Percentiles rank a stretch among this genome's conserved stretches.
Evolutionary conservation across 768 basidiomycete species (phyloP).

Genomic region (Sporobolomyces phaffii): DNA sequence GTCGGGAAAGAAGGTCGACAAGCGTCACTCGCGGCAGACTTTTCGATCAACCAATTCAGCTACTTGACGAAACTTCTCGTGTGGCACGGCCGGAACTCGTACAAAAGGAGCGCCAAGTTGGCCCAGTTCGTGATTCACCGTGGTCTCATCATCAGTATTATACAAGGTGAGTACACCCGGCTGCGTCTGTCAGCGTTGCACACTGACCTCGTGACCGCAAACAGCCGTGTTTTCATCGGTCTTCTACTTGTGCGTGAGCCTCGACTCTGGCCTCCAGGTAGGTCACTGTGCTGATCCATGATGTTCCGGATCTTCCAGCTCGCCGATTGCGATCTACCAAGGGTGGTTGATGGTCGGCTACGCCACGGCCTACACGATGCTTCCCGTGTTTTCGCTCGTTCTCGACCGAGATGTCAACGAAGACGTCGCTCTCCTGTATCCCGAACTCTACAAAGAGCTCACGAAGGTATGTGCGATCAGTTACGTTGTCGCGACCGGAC

Average conservation of each 20-base stretch:
- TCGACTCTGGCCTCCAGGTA: background rate
- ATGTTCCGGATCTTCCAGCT: conserved; percentile 60
- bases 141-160: conserved; percentile 82
- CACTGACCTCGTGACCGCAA: no score
- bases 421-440: conserved; percentile 88
- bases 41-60: conserved; percentile 95
- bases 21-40: conserved; percentile 97
- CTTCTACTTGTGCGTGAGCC: conserved; percentile 50
- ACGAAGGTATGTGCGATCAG: conserved; percentile 63
- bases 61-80: conserved; percentile 89
- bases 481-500: background rate
- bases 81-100: conserved; percentile 98
- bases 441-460: conserved; percentile 94
- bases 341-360: conserved; percentile 91
- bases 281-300: background rate
- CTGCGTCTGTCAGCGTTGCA: no score
- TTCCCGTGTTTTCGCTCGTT: conserved; percentile 94
- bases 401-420: conserved; percentile 93
- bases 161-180: conserved; percentile 98
- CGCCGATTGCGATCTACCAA: conserved; percentile 94
- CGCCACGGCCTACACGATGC: conserved; percentile 68
- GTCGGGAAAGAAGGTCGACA: conserved; percentile 99
- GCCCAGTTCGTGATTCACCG: conserved; percentile 94
- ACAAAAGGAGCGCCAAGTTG: conserved; percentile 93
- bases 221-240: conserved; percentile 40